phyloP scores from a whole-genome alignment of 2,329 filamentous ascomycete genomes.

The Paecilomyces sp. region DNA sequence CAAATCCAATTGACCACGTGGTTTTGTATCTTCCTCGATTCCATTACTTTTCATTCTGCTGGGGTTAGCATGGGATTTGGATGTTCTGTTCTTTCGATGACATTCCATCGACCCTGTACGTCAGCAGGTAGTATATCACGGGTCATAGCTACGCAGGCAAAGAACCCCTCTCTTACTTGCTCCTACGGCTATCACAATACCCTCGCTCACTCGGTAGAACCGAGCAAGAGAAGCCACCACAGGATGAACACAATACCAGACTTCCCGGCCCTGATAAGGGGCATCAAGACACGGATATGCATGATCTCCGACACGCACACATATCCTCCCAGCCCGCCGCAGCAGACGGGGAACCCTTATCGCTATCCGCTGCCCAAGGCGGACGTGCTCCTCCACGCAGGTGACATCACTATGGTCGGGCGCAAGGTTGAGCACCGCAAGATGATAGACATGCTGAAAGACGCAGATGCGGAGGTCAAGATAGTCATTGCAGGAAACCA shows the following conservation, averaged over 20 bases:
- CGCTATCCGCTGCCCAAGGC: conserved; percentile 41
- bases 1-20: neutral
- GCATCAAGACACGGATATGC: conserved; percentile 33
- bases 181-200: neutral
- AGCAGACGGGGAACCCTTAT: conserved; percentile 19
- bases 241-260: neutral
- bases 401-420: conserved; percentile 51
- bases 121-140: neutral
- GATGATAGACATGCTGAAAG: conserved; percentile 41
- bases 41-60: neutral
- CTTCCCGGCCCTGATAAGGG: neutral
- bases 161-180: neutral
- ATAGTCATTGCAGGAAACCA: conserved; percentile 59
- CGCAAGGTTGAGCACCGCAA: conserved; percentile 39
- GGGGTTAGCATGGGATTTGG: neutral
- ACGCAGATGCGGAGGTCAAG: conserved; percentile 49
- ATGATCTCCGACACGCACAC: conserved; percentile 40
- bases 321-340: conserved; percentile 13
- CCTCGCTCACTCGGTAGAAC: neutral
- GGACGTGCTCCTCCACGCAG: conserved; percentile 52
- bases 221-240: neutral
- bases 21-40: neutral
- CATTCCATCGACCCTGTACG: neutral
- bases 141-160: too few relatives aligned
- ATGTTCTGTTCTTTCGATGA: neutral